Conservation (phyloP, 768 basidiomycete species). For the Termitomyces sp. region DNA sequence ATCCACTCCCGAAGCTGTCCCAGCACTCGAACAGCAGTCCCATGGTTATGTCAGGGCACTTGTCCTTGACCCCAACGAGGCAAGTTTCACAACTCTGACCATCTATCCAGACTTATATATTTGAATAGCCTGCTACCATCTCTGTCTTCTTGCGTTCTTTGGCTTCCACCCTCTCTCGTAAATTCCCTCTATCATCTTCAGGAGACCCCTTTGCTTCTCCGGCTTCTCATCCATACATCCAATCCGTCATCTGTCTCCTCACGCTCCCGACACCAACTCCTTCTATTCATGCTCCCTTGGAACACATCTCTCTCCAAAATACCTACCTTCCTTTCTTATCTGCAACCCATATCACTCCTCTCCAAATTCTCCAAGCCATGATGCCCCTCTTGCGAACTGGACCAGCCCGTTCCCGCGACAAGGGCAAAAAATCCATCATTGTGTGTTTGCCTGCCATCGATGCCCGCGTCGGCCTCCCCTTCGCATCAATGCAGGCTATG, state of each 20-base stretch:
- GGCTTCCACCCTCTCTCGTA: constrained; percentile 73
- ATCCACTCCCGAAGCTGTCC: constrained; percentile 61
- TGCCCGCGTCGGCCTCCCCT: constrained; percentile 74
- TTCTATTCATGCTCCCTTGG: constrained; percentile 59
- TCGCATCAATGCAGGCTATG: constrained; percentile 67
- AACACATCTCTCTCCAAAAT: constrained; percentile 61
- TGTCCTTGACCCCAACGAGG: constrained; percentile 79
- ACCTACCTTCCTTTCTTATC: constrained; percentile 71
- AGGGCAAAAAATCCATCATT: constrained; percentile 59
- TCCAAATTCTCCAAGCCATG: constrained; percentile 73
- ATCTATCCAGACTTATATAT: not conserved
- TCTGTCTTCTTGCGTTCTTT: constrained; percentile 80
- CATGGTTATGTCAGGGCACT: constrained; percentile 81
- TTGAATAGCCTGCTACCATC: constrained; percentile 62
- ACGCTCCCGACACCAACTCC: constrained; percentile 45
- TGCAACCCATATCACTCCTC: constrained; percentile 73
- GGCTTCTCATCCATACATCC: constrained; percentile 65
- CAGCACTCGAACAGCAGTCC: constrained; percentile 59
- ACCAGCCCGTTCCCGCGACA: constrained; percentile 53
- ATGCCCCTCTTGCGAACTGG: constrained; percentile 73
- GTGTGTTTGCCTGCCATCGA: constrained; percentile 75
- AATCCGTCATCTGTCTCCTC: constrained; percentile 77
- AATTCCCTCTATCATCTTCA: constrained; percentile 73
- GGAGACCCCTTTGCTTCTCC: constrained; percentile 81
- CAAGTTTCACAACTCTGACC: constrained; percentile 27